phyloP scores from a whole-genome alignment of 371 early-diverging fungal species.

The Encephalitozoon romaleae region DNA sequence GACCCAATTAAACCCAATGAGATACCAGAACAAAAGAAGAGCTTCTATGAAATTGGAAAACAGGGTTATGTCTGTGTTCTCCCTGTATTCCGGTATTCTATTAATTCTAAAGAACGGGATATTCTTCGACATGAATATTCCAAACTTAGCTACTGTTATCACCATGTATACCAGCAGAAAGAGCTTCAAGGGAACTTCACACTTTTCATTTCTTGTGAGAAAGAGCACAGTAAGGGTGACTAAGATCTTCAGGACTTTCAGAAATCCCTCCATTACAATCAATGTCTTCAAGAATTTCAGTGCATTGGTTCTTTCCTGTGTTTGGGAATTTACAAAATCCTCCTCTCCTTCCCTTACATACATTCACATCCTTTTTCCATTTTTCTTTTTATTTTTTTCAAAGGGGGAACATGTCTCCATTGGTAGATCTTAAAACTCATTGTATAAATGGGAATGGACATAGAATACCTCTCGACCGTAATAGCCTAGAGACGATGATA shows the following conservation, averaged over 20 bases:
- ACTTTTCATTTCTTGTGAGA: constrained; percentile 47
- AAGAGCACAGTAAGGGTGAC: constrained; percentile 41
- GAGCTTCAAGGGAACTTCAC: constrained; percentile 56
- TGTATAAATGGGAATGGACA: neutral
- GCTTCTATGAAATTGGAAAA: constrained; percentile 61
- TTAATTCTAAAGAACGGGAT: constrained; percentile 54
- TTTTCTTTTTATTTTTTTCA: constrained; percentile 21
- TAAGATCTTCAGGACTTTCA: constrained; percentile 53
- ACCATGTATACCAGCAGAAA: constrained; percentile 59
- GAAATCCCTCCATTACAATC: constrained; percentile 35
- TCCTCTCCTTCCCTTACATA: constrained; percentile 4
- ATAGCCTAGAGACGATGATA: neutral
- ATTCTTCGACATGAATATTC: constrained; percentile 56
- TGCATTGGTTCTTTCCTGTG: constrained; percentile 18
- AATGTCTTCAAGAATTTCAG: constrained; percentile 49
- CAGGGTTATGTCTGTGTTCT: constrained; percentile 59
- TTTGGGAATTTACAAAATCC: neutral
- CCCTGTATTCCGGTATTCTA: constrained; percentile 58
- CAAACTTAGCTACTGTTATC: constrained; percentile 46
- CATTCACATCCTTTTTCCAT: constrained; percentile 3
- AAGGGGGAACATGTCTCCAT: neutral
- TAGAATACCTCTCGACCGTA: neutral
- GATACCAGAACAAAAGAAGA: constrained; percentile 61
- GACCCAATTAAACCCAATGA: constrained; percentile 62
- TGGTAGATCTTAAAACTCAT: neutral